Evolutionary conservation across 2,329 filamentous ascomycete species (phyloP), one percentile per base, ranked within the genome.

Genomic region (Fusarium sp.): DNA sequence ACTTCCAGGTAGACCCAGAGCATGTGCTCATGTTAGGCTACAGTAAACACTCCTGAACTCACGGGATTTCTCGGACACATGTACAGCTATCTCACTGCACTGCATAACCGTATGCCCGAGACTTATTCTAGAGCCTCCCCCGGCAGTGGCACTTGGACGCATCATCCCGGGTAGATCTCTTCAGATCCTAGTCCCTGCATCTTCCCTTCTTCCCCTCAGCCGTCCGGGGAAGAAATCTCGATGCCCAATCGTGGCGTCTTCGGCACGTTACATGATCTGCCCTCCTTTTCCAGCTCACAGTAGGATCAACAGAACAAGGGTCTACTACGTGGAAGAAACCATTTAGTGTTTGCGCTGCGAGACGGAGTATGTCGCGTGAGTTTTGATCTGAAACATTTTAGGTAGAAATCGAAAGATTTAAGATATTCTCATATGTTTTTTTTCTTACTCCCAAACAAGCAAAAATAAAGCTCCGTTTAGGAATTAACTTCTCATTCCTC

Each of bases 201-300:
- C 12, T 39, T 5, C 20, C 11, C 36, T 21, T 45, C 40, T 43
- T 49, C 40, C 39, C 39, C 39, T 42, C 54, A 26, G 12, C 15
- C 17, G 59, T 56, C 64, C 50, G 57, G 44, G 57, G 48, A 67
- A 63, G 52, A 62, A 50, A 32, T 49, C 39, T 28, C 45, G n/a
- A 23, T 20, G 42, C 30, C 40, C 24, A 52, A 51, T 48, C 14
- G 21, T 12, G 47, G 21, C 34, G 42, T 21, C 26, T 40, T 61
- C 3, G 42, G 39, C 30, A 50, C 36, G 45, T 65, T 65, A 52
- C 62, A 52, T 63, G 47, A 67, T 67, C 42, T 63, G 40, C 52
- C 23, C n/a, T 43, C 39, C 26, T 15, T 62, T 47, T 34, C 45
- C n/a, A 47, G 39, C 26, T 36, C 8, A n/a, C 7, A 14, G 45